A percentile compares a stretch with the other conserved stretches of the same genome.
Conservation (phyloP, 208 protist genomes). For the Crithidia mellificae region DNA sequence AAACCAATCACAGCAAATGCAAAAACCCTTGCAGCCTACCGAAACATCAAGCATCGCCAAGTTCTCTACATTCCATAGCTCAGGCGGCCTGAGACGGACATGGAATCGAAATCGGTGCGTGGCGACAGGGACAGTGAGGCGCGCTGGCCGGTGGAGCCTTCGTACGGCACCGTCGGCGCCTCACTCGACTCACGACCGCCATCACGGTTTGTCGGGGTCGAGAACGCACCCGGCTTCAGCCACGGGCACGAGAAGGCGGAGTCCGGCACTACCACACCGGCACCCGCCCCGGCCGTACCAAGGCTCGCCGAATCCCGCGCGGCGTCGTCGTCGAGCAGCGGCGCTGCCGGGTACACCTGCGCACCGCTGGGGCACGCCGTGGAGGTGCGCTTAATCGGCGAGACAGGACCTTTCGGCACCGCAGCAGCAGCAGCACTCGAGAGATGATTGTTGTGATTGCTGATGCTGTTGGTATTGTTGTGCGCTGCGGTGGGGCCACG, state of each 20-base stretch:
- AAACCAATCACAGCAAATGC: too few species aligned
- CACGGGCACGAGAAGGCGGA: slow-evolving; percentile 25
- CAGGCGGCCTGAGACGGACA: slow-evolving; percentile 25
- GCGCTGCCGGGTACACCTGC: slow-evolving; percentile 12
- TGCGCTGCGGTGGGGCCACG: not conserved
- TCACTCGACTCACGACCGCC: slow-evolving; percentile 33
- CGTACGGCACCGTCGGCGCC: slow-evolving; percentile 35
- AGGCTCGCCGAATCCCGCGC: slow-evolving; percentile 1
- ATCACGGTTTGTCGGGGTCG: slow-evolving; percentile 33
- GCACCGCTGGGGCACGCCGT: slow-evolving; percentile 30
- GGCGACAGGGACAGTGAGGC: slow-evolving; percentile 29
- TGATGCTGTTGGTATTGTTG: not conserved
- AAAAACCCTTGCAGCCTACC: too few species aligned
- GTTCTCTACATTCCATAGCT: slow-evolving; percentile 22
- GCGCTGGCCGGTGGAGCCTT: slow-evolving; percentile 31
- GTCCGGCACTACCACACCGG: slow-evolving; percentile 1
- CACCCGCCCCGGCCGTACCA: not conserved
- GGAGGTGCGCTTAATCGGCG: slow-evolving; percentile 34
- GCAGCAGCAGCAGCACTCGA: too few species aligned
- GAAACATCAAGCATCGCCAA: not conserved
- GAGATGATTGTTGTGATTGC: too few species aligned
- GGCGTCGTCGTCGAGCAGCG: slow-evolving; percentile 14
- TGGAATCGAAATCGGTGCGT: slow-evolving; percentile 27
- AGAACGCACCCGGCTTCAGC: slow-evolving; percentile 23
- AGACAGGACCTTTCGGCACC: slow-evolving; percentile 19